These are phyloP conservation scores for Priceomyces castillae DNA, from an alignment of 805 yeast species.

Conservation along the genomic window DNA sequence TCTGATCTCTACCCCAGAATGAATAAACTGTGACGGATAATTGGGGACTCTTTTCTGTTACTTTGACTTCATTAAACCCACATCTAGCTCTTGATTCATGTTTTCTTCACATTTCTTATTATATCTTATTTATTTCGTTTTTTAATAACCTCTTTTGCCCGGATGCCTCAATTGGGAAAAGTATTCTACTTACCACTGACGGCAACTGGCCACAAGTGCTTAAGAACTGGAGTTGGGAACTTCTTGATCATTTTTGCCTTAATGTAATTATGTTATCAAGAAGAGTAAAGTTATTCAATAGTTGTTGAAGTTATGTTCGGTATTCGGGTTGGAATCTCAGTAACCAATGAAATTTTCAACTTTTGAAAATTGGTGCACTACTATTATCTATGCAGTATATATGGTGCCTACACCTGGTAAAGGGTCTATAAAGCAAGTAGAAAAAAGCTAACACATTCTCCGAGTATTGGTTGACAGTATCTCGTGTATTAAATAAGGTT, in stretches of 20 bases:
- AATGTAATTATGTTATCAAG: not conserved
- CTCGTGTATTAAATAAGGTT: too few species aligned
- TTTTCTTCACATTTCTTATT: too few species aligned
- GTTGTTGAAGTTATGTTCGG: constrained; percentile 9
- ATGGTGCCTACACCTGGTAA: too few species aligned
- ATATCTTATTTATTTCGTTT: not conserved
- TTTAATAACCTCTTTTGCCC: not conserved
- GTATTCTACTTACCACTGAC: constrained; percentile 63
- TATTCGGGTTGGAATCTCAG: constrained; percentile 9
- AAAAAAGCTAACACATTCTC: too few species aligned
- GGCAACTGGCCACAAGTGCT: constrained; percentile 86
- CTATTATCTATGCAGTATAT: not conserved
- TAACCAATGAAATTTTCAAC: constrained; percentile 11
- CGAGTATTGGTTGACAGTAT: too few species aligned
- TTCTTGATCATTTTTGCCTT: constrained; percentile 31
- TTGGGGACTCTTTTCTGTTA: too few species aligned
- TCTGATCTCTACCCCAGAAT: too few species aligned
- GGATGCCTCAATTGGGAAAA: not conserved
- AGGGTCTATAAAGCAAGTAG: too few species aligned
- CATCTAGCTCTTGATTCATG: too few species aligned
- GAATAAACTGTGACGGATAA: too few species aligned
- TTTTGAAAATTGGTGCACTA: constrained; percentile 6
- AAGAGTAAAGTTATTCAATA: constrained; percentile 1
- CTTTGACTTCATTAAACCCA: too few species aligned
- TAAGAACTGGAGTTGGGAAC: constrained; percentile 54